These are phyloP conservation scores for Amborella trichopoda DNA, from an alignment of 164 flowering plant genomes.

Conservation along the genomic window DNA sequence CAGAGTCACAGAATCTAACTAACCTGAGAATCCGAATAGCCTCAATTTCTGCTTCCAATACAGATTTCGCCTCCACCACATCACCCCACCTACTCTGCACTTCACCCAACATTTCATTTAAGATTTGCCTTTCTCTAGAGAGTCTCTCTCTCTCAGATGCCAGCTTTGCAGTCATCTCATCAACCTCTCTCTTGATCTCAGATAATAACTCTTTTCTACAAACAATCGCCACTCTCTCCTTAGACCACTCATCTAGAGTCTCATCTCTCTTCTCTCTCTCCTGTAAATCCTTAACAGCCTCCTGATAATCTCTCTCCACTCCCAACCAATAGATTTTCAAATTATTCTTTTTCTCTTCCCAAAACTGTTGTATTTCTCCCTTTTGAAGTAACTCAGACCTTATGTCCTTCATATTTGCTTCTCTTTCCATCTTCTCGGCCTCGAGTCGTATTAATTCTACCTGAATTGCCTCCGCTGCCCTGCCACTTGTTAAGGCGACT, in stretches of 20 bases:
- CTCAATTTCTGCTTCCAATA: constrained; percentile 75
- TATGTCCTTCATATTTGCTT: constrained; percentile 45
- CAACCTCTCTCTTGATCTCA: constrained; percentile 51
- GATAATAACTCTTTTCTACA: constrained; percentile 62
- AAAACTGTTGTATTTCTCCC: constrained; percentile 53
- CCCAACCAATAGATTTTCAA: constrained; percentile 28
- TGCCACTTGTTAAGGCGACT: constrained; percentile 70
- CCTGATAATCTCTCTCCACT: constrained; percentile 25
- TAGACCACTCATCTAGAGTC: constrained; percentile 22
- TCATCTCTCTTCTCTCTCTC: constrained; percentile 39
- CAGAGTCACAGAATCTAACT: not conserved
- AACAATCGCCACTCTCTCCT: constrained; percentile 68
- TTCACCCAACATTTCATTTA: constrained; percentile 27
- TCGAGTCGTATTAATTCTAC: constrained; percentile 51
- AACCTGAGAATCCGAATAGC: constrained; percentile 82
- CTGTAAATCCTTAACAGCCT: constrained; percentile 34
- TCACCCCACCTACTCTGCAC: constrained; percentile 42
- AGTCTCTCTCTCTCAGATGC: constrained; percentile 30
- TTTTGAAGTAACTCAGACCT: constrained; percentile 46
- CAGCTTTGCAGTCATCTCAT: constrained; percentile 55
- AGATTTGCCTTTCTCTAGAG: constrained; percentile 29
- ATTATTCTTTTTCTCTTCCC: constrained; percentile 50
- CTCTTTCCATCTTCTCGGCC: constrained; percentile 38
- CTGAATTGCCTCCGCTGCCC: constrained; percentile 44
- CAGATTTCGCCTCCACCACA: constrained; percentile 49